Base-by-base conservation (phyloP, 2,329 filamentous ascomycete genomes). In the Penicillium sp. region DNA sequence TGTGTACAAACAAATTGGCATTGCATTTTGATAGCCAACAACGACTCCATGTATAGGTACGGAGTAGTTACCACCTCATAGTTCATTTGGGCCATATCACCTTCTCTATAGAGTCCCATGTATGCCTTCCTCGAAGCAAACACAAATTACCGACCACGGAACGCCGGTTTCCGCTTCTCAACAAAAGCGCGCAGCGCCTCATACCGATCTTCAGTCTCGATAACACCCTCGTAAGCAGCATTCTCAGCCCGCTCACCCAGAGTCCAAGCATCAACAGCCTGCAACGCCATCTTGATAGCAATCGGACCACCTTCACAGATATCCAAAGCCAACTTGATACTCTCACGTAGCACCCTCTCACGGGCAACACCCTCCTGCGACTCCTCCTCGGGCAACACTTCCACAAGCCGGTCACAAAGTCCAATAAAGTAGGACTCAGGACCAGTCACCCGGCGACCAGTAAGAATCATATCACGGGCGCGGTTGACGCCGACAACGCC, bases 381-480 rank as follows among this genome's bases (percentile, higher is more conserved):
- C 34, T 73, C 72, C 58, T 74, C 75, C 46, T 75, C 72, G 1
- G 81, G 80, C 18, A 81, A 72, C 18, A 95, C 79, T 70, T 96
- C 88, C 19, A 96, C 89, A 27, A 97, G 73, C n/a, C 92, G 79
- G 72, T 97, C 90, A 37, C 88, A 91, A 29, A 99, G 77, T 1
- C 93, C 93, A 14, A 96, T 73, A 68, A 95, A 93, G 72, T 95
- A 95, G 0, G 93, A 89, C 74, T 97, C 93, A 1, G 87, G 76
- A 0, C 83, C 92, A 8, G 80, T 79, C 11, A 99, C 87, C 36
- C 89, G 79, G n/a, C 93, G 82, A 3, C 93, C 93, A 0, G 92
- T 97, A 8, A 97, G 77, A 43, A 97, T 86, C 62, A 97, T 75
- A 69, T 99, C 92, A 42, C 91, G 80, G n/a, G 93, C 93, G 47